These are phyloP conservation scores for Poteriospumella lacustris DNA, from an alignment of 108 stramenopile genomes.

Conservation along the genomic window DNA sequence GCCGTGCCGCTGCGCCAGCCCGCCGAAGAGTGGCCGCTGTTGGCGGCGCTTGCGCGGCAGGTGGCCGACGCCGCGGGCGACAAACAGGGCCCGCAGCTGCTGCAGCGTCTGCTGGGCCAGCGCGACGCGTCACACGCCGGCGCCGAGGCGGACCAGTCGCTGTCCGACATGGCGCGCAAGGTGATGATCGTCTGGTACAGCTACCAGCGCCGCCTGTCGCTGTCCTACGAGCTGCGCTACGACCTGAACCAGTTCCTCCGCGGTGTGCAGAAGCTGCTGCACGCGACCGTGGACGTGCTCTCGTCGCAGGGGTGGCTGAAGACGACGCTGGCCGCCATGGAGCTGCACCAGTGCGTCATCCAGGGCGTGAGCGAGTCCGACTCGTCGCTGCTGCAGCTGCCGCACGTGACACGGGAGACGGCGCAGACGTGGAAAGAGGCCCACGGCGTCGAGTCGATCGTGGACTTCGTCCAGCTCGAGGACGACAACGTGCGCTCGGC, in stretches of 20 bases:
- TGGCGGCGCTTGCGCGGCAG: slow-evolving; percentile 26
- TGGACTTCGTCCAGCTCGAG: slow-evolving; percentile 85
- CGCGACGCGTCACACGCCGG: background rate
- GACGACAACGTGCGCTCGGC: slow-evolving; percentile 85
- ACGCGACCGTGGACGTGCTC: slow-evolving; percentile 94
- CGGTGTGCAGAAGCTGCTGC: slow-evolving; percentile 72
- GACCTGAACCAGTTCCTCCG: slow-evolving; percentile 75
- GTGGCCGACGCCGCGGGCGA: slow-evolving; percentile 83
- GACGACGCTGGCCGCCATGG: slow-evolving; percentile 96
- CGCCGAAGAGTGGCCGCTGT: background rate
- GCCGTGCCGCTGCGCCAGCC: slow-evolving; percentile 66
- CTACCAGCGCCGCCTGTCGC: slow-evolving; percentile 51
- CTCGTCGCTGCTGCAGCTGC: slow-evolving; percentile 79
- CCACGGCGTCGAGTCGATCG: slow-evolving; percentile 74
- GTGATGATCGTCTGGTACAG: background rate
- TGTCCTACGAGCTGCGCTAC: slow-evolving; percentile 69
- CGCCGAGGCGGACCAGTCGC: background rate
- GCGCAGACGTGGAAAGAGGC: slow-evolving; percentile 58
- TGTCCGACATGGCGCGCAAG: background rate
- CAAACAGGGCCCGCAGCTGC: slow-evolving; percentile 70
- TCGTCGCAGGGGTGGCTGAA: slow-evolving; percentile 93
- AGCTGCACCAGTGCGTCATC: slow-evolving; percentile 94
- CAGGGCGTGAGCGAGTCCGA: slow-evolving; percentile 94
- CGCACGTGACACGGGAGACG: slow-evolving; percentile 89
- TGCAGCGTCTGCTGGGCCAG: slow-evolving; percentile 69